Percentiles rank a stretch among this genome's conserved stretches.
Evolutionary conservation across 2,329 filamentous ascomycete species (phyloP).

Genomic region (Stagonosporopsis chrysanthemi): DNA sequence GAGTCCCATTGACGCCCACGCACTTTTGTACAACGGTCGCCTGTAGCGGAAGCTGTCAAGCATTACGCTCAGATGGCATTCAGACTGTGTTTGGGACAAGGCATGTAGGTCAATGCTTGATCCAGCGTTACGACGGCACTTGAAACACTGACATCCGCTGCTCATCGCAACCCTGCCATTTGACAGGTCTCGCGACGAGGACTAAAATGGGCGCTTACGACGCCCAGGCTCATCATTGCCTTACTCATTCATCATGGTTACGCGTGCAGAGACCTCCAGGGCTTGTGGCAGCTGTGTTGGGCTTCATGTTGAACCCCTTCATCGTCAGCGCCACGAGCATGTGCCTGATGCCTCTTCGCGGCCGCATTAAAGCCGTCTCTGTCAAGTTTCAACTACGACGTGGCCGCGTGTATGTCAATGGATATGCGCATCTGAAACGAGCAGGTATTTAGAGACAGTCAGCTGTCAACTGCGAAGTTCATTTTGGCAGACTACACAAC

Average conservation of each 20-base stretch:
- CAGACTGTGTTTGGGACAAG: conserved; percentile 28
- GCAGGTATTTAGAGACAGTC: conserved; percentile 3
- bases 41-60: not conserved
- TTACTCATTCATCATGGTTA: conserved; percentile 4
- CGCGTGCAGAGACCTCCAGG: not conserved
- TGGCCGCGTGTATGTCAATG: conserved; percentile 28
- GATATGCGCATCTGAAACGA: not conserved
- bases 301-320: conserved; percentile 2
- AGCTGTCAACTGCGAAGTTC: not conserved
- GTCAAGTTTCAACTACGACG: conserved; percentile 28
- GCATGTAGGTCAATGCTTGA: conserved; percentile 26
- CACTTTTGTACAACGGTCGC: not conserved
- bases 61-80: not conserved
- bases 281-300: not conserved
- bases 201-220: not conserved
- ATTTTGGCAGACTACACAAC: not conserved
- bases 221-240: not conserved
- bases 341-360: not conserved
- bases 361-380: conserved; percentile 20
- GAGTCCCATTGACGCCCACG: not conserved
- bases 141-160: conserved; percentile 37
- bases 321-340: conserved; percentile 1
- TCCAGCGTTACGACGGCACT: conserved; percentile 16
- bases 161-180: not conserved
- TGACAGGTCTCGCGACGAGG: conserved; percentile 1